A percentile compares a stretch with the other conserved stretches of the same genome.
phyloP scores from a whole-genome alignment of 108 stramenopile genomes.

The Pelagomonas calceolata region DNA sequence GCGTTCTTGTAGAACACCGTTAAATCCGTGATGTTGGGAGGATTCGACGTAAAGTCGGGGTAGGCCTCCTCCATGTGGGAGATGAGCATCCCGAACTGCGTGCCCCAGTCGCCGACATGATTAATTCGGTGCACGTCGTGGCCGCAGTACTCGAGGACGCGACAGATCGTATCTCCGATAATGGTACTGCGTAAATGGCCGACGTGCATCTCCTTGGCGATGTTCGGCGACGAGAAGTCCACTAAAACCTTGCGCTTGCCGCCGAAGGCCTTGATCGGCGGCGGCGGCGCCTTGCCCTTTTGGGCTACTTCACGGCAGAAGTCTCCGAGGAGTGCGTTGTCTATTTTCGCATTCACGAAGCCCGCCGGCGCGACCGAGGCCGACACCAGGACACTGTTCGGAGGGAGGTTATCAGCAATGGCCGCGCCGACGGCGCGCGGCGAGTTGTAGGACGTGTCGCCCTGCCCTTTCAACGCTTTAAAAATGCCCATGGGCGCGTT shows the following conservation, averaged over 20 bases:
- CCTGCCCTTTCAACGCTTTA: conserved; percentile 64
- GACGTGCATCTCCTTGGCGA: conserved; percentile 99
- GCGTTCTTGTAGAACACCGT: conserved; percentile 96
- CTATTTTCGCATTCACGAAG: conserved; percentile 52
- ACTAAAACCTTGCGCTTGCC: conserved; percentile 59
- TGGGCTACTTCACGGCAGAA: conserved; percentile 26
- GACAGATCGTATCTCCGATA: conserved; percentile 91
- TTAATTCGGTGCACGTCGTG: conserved; percentile 79
- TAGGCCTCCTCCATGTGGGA: conserved; percentile 90
- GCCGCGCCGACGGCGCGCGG: conserved; percentile 65
- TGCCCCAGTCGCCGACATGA: conserved; percentile 99
- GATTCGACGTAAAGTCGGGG: conserved; percentile 48
- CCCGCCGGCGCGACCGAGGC: conserved; percentile 27
- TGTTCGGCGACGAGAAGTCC: conserved; percentile 97
- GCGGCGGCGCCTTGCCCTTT: conserved; percentile 33
- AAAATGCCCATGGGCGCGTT: conserved; percentile 85
- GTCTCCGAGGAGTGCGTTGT: conserved; percentile 35
- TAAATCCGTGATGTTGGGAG: conserved; percentile 82
- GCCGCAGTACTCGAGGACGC: conserved; percentile 83
- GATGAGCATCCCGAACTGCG: conserved; percentile 98
- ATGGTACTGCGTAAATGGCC: conserved; percentile 96
- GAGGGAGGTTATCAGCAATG: conserved; percentile 52
- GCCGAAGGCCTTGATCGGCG: conserved; percentile 11
- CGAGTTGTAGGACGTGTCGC: conserved; percentile 38
- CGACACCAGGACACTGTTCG: conserved; percentile 17